These are phyloP conservation scores for Hyaloscypha hepaticicola DNA, from an alignment of 495 filamentous ascomycete genomes.

Conservation along the genomic window DNA sequence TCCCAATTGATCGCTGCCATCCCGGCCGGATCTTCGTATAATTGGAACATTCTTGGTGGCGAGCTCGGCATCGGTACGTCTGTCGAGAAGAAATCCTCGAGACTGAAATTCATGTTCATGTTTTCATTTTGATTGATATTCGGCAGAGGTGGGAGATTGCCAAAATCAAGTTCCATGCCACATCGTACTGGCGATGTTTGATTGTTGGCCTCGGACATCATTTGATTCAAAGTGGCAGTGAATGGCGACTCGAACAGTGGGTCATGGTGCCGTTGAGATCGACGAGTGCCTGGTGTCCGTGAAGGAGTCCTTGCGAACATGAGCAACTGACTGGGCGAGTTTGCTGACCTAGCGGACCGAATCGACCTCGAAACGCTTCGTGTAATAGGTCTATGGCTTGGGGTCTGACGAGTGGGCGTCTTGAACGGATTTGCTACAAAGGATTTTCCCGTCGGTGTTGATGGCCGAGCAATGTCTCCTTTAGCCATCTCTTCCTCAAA, in stretches of 20 bases:
- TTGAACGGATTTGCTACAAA: conserved; percentile 47
- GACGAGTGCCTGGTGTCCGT: conserved; percentile 38
- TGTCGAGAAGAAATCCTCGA: conserved; percentile 43
- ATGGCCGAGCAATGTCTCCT: conserved; percentile 47
- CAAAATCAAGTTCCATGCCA: conserved; percentile 30
- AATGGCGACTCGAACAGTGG: conserved; percentile 53
- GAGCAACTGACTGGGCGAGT: conserved; percentile 23
- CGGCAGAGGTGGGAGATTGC: conserved; percentile 20
- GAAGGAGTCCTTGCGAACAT: conserved; percentile 42
- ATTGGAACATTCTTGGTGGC: conserved; percentile 36
- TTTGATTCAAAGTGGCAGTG: conserved; percentile 56
- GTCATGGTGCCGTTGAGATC: conserved; percentile 39
- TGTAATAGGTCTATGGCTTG: conserved; percentile 56
- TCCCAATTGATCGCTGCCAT: conserved; percentile 28
- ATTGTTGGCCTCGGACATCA: conserved; percentile 56
- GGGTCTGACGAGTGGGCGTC: conserved; percentile 56
- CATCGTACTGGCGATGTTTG: conserved; percentile 25
- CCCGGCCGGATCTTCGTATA: conserved; percentile 38
- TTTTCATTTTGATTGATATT: conserved; percentile 9
- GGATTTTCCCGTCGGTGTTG: conserved; percentile 61
- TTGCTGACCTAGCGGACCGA: conserved; percentile 41
- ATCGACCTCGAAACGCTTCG: conserved; percentile 54
- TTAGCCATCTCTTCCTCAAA: conserved; percentile 53
- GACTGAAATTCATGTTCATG: conserved; percentile 21
- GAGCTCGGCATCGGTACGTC: conserved; percentile 49